Conservation (phyloP, 202 grass and related monocot species). For the Schoenoplectus tabernaemontani region DNA sequence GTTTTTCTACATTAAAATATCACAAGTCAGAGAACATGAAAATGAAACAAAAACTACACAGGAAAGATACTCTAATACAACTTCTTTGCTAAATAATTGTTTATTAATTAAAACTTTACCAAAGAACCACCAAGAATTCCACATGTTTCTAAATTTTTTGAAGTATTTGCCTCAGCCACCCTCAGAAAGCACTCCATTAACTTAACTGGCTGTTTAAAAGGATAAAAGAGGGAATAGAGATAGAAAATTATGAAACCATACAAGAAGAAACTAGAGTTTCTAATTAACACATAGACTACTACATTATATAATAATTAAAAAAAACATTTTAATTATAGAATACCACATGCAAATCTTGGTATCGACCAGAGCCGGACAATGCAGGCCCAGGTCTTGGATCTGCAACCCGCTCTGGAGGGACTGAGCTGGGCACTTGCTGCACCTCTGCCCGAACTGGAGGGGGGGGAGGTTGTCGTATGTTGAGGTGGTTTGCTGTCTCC, state of each 20-base stretch:
- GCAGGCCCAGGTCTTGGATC: constrained; percentile 82
- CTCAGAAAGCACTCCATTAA: constrained; percentile 97
- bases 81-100: not conserved
- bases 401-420: constrained; percentile 76
- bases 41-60: not conserved
- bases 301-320: not conserved
- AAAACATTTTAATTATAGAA: constrained; percentile 27
- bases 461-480: constrained; percentile 78
- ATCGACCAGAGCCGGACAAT: constrained; percentile 36
- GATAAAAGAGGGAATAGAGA: constrained; percentile 24
- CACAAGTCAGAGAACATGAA: not conserved
- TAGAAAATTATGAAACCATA: constrained; percentile 11
- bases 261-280: constrained; percentile 18
- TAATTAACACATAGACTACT: not conserved
- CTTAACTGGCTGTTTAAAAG: constrained; percentile 67
- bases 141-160: constrained; percentile 92
- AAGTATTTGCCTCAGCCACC: constrained; percentile 84
- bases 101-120: constrained; percentile 35
- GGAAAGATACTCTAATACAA: not conserved
- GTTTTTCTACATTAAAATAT: constrained; percentile 62
- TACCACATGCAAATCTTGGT: constrained; percentile 96
- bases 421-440: constrained; percentile 40
- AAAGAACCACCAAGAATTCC: constrained; percentile 95
- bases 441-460: constrained; percentile 81
- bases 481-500: constrained; percentile 34